These are phyloP conservation scores for Ganoderma meredithae DNA, from an alignment of 1,284 basidiomycete species.

Conservation along the genomic window DNA sequence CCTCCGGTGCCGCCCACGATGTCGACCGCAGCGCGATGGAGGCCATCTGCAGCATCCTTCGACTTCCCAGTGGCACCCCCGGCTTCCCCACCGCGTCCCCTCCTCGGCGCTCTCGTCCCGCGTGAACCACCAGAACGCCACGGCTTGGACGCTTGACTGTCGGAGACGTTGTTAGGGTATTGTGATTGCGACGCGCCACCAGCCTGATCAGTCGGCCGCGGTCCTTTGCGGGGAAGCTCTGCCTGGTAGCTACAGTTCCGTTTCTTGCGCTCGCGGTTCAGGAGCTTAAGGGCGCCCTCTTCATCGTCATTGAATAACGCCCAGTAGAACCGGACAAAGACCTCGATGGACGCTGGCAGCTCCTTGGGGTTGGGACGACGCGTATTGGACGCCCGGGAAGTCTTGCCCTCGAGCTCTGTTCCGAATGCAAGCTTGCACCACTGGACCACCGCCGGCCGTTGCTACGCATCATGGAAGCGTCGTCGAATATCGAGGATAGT, in stretches of 20 bases:
- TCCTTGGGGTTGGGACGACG: neutral
- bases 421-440: conserved; percentile 37
- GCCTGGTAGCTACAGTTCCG: conserved; percentile 17
- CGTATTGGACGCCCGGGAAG: neutral
- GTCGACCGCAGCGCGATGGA: neutral
- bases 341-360: conserved; percentile 6
- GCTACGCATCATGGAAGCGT: conserved; percentile 1
- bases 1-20: neutral
- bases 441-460: conserved; percentile 29
- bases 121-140: conserved; percentile 2
- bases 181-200: neutral
- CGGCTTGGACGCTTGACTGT: neutral
- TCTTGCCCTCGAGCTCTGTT: conserved; percentile 16
- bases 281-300: conserved; percentile 14
- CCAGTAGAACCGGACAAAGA: conserved; percentile 43
- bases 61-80: neutral
- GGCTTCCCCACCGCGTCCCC: neutral
- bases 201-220: neutral
- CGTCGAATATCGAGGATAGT: neutral
- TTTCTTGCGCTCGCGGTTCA: conserved; percentile 19
- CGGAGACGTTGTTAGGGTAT: neutral
- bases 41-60: neutral
- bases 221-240: neutral
- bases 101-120: conserved; percentile 1
- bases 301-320: conserved; percentile 18